phyloP scores from a whole-genome alignment of 768 basidiomycete species.

The Pulveroboletus frians region DNA sequence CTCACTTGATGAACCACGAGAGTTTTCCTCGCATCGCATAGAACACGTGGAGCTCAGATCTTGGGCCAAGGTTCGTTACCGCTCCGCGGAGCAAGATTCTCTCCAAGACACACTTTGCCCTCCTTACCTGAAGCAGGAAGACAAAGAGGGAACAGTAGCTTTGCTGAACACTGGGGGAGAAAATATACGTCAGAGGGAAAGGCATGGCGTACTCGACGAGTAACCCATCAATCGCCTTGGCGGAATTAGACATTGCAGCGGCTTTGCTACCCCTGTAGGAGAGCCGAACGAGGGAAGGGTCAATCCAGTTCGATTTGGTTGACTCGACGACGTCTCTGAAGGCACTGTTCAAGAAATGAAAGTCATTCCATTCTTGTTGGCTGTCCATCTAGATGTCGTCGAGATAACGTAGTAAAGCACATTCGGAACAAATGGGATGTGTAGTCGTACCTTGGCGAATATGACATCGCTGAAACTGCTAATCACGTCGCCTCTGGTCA shows the following conservation, averaged over 20 bases:
- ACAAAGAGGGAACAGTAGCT: conserved; percentile 64
- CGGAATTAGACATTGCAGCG: conserved; percentile 44
- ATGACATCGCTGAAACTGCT: conserved; percentile 68
- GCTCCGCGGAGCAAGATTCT: conserved; percentile 61
- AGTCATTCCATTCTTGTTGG: conserved; percentile 70
- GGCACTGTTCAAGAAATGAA: conserved; percentile 77
- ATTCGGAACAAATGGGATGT: background rate
- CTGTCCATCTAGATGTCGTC: conserved; percentile 56
- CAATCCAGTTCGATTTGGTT: conserved; percentile 51
- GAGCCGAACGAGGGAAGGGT: conserved; percentile 64
- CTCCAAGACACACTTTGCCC: conserved; percentile 69
- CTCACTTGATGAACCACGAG: conserved; percentile 84
- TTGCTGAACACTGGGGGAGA: conserved; percentile 51
- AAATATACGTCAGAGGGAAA: conserved; percentile 77
- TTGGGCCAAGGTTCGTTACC: conserved; percentile 29
- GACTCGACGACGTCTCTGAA: conserved; percentile 64
- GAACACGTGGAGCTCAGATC: conserved; percentile 58
- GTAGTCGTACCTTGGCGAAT: conserved; percentile 57
- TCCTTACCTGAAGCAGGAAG: conserved; percentile 66
- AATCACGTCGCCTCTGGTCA: conserved; percentile 74
- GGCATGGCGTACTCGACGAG: conserved; percentile 75
- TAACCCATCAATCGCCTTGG: conserved; percentile 62
- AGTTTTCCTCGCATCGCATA: conserved; percentile 73
- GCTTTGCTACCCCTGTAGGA: conserved; percentile 55
- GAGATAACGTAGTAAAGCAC: background rate